phyloP scores from a whole-genome alignment of 2,329 filamentous ascomycete species.

The Fusarium veterinarium region DNA sequence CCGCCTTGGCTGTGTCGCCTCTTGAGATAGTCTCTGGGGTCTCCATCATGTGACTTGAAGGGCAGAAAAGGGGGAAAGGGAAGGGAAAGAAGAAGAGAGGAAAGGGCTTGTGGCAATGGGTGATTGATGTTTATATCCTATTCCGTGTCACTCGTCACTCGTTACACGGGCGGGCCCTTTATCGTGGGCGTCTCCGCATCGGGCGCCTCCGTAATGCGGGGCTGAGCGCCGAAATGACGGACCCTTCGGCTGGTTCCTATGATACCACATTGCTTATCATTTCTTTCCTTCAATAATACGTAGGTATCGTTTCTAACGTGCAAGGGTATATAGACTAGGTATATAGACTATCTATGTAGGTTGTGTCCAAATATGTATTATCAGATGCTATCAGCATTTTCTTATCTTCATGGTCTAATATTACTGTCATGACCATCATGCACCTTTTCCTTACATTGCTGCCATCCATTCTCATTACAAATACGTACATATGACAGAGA shows the following conservation, averaged over 20 bases:
- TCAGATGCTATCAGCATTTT: conserved; percentile 40
- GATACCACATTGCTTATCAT: neutral
- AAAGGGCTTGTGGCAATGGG: neutral
- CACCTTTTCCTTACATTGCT: conserved; percentile 14
- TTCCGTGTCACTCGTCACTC: conserved; percentile 26
- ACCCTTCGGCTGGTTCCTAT: conserved; percentile 21
- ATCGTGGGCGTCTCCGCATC: conserved; percentile 40
- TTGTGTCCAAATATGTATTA: conserved; percentile 25
- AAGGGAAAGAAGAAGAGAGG: neutral
- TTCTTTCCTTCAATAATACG: neutral
- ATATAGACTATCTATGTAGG: neutral
- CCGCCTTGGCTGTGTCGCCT: conserved; percentile 44
- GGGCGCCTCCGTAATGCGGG: conserved; percentile 41
- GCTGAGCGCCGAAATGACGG: conserved; percentile 36
- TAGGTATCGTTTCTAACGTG: neutral
- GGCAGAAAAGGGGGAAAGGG: neutral
- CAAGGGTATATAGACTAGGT: neutral
- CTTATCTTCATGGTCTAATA: conserved; percentile 31
- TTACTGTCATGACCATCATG: conserved; percentile 41
- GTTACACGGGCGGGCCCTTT: conserved; percentile 33
- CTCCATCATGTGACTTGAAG: conserved; percentile 24
- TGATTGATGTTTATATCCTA: conserved; percentile 23
- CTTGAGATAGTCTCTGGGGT: conserved; percentile 42
- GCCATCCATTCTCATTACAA: conserved; percentile 37
- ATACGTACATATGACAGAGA: conserved; percentile 35